A percentile compares a stretch with the other conserved stretches of the same genome.
These are phyloP conservation scores for Cryphonectria naterciae DNA, from an alignment of 2,329 filamentous ascomycete genomes.

Conservation along the genomic window DNA sequence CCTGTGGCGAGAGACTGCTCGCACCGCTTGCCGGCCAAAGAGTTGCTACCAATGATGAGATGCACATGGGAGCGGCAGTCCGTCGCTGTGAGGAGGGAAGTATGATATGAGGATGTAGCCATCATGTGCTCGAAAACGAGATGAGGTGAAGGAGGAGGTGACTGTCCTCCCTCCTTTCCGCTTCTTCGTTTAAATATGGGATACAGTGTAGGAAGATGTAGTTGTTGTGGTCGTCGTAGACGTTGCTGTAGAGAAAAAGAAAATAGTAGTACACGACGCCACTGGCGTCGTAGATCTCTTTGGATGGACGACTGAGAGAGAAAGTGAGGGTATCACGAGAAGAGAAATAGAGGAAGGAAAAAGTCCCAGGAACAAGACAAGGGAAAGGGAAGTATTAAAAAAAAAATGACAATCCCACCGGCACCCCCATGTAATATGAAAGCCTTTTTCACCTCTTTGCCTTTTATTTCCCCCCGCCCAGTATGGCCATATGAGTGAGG, in stretches of 20 bases:
- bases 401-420: neutral
- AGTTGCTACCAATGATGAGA: conserved; percentile 82
- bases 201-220: neutral
- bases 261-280: conserved; percentile 3
- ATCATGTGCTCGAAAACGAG: conserved; percentile 18
- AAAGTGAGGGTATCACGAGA: conserved; percentile 16
- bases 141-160: neutral
- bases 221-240: neutral
- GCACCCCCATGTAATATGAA: neutral
- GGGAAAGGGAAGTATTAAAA: conserved; percentile 4
- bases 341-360: neutral
- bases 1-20: conserved; percentile 79
- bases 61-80: conserved; percentile 75
- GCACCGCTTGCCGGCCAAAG: conserved; percentile 84
- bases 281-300: conserved; percentile 10
- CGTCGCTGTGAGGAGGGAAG: conserved; percentile 71
- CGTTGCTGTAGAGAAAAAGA: neutral
- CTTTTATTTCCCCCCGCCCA: neutral
- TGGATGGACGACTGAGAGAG: neutral
- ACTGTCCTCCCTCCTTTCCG: neutral
- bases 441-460: neutral
- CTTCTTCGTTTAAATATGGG: neutral
- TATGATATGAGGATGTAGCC: conserved; percentile 35
- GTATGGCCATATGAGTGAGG: neutral
- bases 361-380: neutral